phyloP scores from a whole-genome alignment of 1,284 basidiomycete species.

The Heterobasidion parviporum region DNA sequence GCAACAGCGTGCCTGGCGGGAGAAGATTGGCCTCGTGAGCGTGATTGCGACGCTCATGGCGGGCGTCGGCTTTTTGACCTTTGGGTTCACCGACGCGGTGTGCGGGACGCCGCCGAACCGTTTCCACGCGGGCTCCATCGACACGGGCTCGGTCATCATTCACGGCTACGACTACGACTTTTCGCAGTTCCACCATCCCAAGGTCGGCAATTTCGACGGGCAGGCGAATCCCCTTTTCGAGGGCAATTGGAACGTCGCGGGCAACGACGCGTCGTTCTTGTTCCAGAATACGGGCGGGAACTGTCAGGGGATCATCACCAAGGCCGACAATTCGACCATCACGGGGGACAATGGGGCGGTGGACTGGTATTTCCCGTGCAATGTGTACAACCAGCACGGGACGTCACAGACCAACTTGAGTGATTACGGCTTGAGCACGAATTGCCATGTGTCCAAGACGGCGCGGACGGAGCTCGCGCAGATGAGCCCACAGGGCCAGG shows the following conservation, averaged over 20 bases:
- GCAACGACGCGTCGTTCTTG: conserved; percentile 87
- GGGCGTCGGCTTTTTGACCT: conserved; percentile 94
- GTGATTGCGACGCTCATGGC: conserved; percentile 84
- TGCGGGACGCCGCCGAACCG: conserved; percentile 82
- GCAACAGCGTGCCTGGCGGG: conserved; percentile 93
- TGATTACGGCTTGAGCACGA: conserved; percentile 52
- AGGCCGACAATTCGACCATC: conserved; percentile 63
- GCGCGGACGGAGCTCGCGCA: conserved; percentile 43
- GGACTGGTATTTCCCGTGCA: conserved; percentile 97
- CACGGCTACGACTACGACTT: conserved; percentile 94
- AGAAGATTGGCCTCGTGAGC: conserved; percentile 92
- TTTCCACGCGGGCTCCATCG: conserved; percentile 73
- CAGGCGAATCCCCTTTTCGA: conserved; percentile 76
- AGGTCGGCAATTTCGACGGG: conserved; percentile 66
- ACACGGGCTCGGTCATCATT: conserved; percentile 80
- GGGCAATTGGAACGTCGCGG: conserved; percentile 70
- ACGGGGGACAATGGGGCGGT: conserved; percentile 43
- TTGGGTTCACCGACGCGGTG: conserved; percentile 96
- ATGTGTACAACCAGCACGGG: conserved; percentile 73
- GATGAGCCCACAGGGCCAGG: conserved; percentile 66
- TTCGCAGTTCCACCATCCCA: conserved; percentile 77
- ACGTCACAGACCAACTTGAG: conserved; percentile 58
- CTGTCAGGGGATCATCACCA: conserved; percentile 74
- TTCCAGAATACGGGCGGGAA: conserved; percentile 89
- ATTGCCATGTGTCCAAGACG: conserved; percentile 64